Base-by-base conservation (phyloP, 2,329 filamentous ascomycete genomes). In the Colletotrichum tamarilloi region DNA sequence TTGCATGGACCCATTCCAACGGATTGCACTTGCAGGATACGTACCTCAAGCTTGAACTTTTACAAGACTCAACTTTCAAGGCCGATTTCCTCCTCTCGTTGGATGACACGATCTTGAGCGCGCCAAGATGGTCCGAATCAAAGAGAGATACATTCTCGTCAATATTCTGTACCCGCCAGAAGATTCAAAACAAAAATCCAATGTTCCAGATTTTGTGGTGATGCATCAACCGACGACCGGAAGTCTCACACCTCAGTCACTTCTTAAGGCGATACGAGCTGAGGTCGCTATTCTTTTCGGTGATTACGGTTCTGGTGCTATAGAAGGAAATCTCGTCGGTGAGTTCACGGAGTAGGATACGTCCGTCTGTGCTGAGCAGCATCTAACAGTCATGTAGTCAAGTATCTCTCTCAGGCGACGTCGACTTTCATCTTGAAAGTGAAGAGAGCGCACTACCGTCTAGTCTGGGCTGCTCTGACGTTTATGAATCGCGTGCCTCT, bases 101-200 rank as follows among this genome's bases (percentile, higher is more conserved):
- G 19, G 22, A 73, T 22, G 30, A 62, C 22, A 32, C 49, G 14
- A 62, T 24, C 46, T 7, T 28, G 16, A 35, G 28, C 35, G 14
- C 55, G 22, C 35, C 77, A 84, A 56, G 62, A 98, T 99, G 97
- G 97, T 99, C 73, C 94, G 97, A 80, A 91, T 98, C 77, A 99
- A 99, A 84, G 93, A 98, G 83, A 92, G 97, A 78, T 99, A 99
- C 82, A 90, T 99, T 22, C 91, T 98, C n/a, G 91, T 98, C 75
- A 94, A 97, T 81, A 95, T 98, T 76, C 88, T 98, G 59, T 98
- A 98, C 79, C 95, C 95, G 0, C 88, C 91, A 7, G 85, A 90
- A 14, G 75, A 85, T 11, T 75, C 79, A 11, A 78, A 78, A 74
- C 79, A 59, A 76, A 77, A 73, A 82, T 62, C 80, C 42, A 81